These are phyloP conservation scores for Coniochaeta sp. DNA, from an alignment of 2,329 filamentous ascomycete species.

Conservation along the genomic window DNA sequence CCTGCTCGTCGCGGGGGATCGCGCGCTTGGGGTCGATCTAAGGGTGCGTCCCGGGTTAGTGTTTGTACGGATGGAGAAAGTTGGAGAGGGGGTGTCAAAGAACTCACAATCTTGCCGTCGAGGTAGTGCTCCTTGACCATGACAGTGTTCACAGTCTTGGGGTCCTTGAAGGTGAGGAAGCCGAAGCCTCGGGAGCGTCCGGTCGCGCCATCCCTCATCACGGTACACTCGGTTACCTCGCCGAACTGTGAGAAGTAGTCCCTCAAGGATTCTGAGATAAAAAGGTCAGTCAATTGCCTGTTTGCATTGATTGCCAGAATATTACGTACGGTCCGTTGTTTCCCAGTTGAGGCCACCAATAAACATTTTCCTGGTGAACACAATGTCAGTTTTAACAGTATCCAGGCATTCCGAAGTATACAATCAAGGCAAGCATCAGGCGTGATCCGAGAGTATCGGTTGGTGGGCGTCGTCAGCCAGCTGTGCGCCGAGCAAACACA, in stretches of 20 bases:
- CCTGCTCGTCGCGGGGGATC: constrained; percentile 94
- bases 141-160: constrained; percentile 96
- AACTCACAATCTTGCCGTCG: constrained; percentile 92
- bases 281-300: constrained; percentile 5
- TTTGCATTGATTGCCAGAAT: not conserved
- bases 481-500: not conserved
- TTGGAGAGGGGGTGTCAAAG: not conserved
- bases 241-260: constrained; percentile 98
- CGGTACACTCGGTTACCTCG: constrained; percentile 94
- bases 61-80: not conserved
- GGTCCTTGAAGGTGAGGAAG: constrained; percentile 95
- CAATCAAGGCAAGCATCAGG: not conserved
- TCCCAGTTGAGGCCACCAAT: constrained; percentile 99
- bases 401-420: not conserved
- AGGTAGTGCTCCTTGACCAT: constrained; percentile 99
- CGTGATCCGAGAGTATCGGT: not conserved
- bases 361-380: constrained; percentile 84
- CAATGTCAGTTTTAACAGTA: constrained; percentile 13
- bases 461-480: not conserved
- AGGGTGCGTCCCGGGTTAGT: constrained; percentile 10
- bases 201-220: constrained; percentile 96
- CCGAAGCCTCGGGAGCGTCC: constrained; percentile 93
- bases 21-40: constrained; percentile 99
- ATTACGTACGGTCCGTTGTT: constrained; percentile 87
- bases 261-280: constrained; percentile 72